Evolutionary conservation across 345 rosid species (phyloP).

Genomic region (Citrus maxima): DNA sequence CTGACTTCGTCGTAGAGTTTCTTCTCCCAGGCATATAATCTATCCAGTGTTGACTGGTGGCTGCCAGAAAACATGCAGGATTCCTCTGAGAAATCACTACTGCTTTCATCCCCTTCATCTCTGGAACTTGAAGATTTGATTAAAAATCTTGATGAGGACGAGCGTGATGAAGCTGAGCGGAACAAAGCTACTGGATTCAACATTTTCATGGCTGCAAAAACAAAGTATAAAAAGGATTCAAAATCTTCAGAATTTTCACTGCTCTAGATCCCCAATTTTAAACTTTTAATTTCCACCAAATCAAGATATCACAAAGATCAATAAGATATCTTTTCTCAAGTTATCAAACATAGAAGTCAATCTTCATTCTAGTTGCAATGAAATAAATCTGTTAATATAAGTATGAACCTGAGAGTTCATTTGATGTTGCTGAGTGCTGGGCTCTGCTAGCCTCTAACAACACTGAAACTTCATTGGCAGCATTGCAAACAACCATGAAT

Average conservation of each 20-base stretch:
- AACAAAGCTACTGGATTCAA: conserved; percentile 90
- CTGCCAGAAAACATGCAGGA: conserved; percentile 57
- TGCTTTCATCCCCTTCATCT: conserved; percentile 57
- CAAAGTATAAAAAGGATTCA: not conserved
- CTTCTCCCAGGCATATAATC: conserved; percentile 91
- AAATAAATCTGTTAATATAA: not conserved
- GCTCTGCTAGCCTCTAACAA: conserved; percentile 78
- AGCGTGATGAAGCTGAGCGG: conserved; percentile 87
- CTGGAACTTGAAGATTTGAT: conserved; percentile 52
- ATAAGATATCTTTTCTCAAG: not conserved
- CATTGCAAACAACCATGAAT: conserved; percentile 53
- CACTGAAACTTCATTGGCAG: conserved; percentile 76
- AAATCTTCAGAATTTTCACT: not conserved
- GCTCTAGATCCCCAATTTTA: not conserved
- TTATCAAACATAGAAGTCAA: not conserved
- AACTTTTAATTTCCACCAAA: not conserved
- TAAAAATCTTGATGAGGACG: conserved; percentile 77
- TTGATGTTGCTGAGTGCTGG: conserved; percentile 49
- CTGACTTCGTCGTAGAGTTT: conserved; percentile 91
- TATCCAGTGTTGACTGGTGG: conserved; percentile 83
- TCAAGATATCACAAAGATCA: not conserved
- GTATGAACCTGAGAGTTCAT: conserved; percentile 68
- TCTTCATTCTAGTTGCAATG: not conserved
- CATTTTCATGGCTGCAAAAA: conserved; percentile 71
- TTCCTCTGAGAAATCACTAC: conserved; percentile 57